These are phyloP conservation scores for Caulochytrium protostelioides DNA, from an alignment of 371 early-diverging fungal species.

Conservation along the genomic window DNA sequence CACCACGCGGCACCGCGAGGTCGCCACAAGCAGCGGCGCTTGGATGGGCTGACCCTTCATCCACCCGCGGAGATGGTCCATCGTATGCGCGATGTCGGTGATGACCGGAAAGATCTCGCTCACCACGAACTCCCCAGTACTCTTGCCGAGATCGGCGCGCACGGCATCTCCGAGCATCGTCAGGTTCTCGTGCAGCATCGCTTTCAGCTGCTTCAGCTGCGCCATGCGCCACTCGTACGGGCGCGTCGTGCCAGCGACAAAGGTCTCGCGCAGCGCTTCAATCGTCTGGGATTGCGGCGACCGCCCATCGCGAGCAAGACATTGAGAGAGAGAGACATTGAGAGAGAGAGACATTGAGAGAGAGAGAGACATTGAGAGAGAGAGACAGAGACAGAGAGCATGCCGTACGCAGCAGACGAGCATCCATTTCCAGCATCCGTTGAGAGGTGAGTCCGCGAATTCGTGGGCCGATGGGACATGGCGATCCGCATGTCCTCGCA, in stretches of 20 bases:
- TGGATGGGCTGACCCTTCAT: constrained; percentile 4
- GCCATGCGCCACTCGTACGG: constrained; percentile 35
- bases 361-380: too few relatives aligned
- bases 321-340: too few relatives aligned
- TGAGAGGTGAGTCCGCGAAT: too few relatives aligned
- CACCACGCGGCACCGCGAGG: constrained; percentile 18
- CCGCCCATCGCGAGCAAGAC: too few relatives aligned
- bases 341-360: too few relatives aligned
- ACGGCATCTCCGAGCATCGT: background rate
- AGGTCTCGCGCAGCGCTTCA: constrained; percentile 7
- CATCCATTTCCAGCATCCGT: too few relatives aligned
- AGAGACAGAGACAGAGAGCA: too few relatives aligned
- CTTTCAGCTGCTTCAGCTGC: constrained; percentile 41
- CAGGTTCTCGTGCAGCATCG: constrained; percentile 39
- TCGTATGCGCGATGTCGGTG: constrained; percentile 39
- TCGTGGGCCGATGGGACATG: too few relatives aligned
- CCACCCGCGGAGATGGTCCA: constrained; percentile 27
- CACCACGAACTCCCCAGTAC: constrained; percentile 13
- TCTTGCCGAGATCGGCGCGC: constrained; percentile 7
- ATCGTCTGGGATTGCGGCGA: too few relatives aligned
- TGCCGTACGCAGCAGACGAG: too few relatives aligned
- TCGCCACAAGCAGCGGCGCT: background rate
- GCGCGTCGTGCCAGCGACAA: constrained; percentile 17
- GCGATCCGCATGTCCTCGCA: too few relatives aligned
- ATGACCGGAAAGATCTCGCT: constrained; percentile 23